Conservation (phyloP, 2,329 filamentous ascomycete species). For the Aspergillus neotritici region DNA sequence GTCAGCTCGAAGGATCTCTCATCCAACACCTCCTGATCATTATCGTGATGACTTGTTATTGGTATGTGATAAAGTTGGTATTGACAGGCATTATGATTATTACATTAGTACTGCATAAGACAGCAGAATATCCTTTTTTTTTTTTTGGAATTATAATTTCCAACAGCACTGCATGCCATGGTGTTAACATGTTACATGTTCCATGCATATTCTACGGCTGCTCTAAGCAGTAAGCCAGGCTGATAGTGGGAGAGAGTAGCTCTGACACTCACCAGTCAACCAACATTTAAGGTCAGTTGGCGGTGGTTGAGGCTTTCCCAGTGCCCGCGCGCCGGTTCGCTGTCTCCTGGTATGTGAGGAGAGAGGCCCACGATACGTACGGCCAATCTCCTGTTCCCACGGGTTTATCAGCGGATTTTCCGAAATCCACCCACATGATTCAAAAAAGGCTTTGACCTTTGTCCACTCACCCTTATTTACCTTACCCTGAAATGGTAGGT, state of each 20-base stretch:
- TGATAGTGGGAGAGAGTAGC: neutral
- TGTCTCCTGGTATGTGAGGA: slow-evolving; percentile 16
- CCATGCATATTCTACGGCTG: slow-evolving; percentile 36
- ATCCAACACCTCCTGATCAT: no score
- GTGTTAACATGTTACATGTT: slow-evolving; percentile 23
- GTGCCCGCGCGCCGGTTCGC: slow-evolving; percentile 6
- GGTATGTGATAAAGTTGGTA: no score
- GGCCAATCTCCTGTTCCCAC: slow-evolving; percentile 9
- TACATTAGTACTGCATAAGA: slow-evolving; percentile 3
- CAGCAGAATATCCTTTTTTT: neutral
- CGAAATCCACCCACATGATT: slow-evolving; percentile 15
- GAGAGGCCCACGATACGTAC: neutral
- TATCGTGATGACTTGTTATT: no score
- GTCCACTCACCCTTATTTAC: neutral
- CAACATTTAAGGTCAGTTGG: neutral
- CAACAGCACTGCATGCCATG: neutral
- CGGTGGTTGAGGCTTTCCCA: neutral
- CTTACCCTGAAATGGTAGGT: neutral
- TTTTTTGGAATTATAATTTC: neutral
- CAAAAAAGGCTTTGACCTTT: neutral
- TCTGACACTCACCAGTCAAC: no score
- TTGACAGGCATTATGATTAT: no score
- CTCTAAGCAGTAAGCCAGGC: slow-evolving; percentile 18
- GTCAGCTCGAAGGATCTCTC: neutral
- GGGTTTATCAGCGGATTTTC: slow-evolving; percentile 17